These are phyloP conservation scores for Xylaria sp. DNA, from an alignment of 2,329 filamentous ascomycete species.

Conservation along the genomic window DNA sequence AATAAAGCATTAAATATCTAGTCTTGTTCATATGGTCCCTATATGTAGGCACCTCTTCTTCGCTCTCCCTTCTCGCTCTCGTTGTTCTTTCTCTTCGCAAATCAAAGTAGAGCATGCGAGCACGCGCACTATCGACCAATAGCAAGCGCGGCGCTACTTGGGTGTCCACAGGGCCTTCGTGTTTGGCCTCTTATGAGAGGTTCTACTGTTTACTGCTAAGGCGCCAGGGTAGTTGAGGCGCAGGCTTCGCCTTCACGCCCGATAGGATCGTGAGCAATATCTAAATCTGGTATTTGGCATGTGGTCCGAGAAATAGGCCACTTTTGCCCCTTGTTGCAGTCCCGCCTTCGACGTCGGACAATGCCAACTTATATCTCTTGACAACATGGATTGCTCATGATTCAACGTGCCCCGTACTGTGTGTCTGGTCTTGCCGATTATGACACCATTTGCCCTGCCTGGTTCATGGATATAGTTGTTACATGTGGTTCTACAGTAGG, in stretches of 20 bases:
- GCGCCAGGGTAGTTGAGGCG: slow-evolving; percentile 10
- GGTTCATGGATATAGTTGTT: slow-evolving; percentile 13
- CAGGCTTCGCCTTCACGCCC: slow-evolving; percentile 16
- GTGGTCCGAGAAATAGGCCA: slow-evolving; percentile 10
- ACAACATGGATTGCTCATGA: slow-evolving; percentile 1
- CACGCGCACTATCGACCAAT: slow-evolving; percentile 25
- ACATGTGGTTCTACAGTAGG: not conserved
- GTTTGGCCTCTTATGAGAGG: slow-evolving; percentile 28
- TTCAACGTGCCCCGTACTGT: slow-evolving; percentile 19
- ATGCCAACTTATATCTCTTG: slow-evolving; percentile 4
- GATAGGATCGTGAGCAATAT: slow-evolving; percentile 18
- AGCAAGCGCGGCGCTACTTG: slow-evolving; percentile 5
- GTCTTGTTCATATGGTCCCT: not conserved
- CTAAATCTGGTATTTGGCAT: not conserved
- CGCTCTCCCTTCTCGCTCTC: not conserved
- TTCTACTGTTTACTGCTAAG: slow-evolving; percentile 29
- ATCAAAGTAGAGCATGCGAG: slow-evolving; percentile 26
- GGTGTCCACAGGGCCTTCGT: slow-evolving; percentile 24
- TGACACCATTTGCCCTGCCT: slow-evolving; percentile 25
- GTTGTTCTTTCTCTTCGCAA: slow-evolving; percentile 16
- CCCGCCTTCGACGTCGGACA: not conserved
- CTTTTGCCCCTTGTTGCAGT: not conserved
- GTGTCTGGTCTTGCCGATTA: slow-evolving; percentile 23
- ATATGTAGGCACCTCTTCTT: not conserved
- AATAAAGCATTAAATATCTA: not conserved